These are phyloP conservation scores for Petunia hybrid DNA, from an alignment of 305 asterid species.

Conservation along the genomic window DNA sequence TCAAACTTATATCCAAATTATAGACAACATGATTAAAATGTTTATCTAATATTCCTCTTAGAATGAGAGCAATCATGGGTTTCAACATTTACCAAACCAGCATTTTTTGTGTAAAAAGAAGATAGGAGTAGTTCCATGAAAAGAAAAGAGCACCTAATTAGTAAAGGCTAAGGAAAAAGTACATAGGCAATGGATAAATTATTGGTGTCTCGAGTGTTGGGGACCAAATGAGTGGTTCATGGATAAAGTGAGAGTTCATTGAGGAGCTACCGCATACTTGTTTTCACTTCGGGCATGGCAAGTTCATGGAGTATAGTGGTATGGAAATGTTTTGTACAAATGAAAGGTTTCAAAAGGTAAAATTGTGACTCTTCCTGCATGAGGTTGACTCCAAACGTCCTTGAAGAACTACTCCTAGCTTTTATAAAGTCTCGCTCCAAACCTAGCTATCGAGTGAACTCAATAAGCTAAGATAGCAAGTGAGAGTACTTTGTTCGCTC, in stretches of 20 bases:
- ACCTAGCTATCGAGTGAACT: no score
- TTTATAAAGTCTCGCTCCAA: no score
- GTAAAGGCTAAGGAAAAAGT: conserved; percentile 3
- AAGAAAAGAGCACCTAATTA: background rate
- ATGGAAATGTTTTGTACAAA: background rate
- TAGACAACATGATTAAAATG: background rate
- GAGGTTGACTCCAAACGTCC: background rate
- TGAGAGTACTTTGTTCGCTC: no score
- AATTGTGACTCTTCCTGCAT: background rate
- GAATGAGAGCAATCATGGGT: conserved; percentile 13
- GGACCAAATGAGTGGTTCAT: conserved; percentile 7
- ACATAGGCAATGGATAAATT: background rate
- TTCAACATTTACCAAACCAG: background rate
- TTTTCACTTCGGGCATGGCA: background rate
- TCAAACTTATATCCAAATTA: background rate
- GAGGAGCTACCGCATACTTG: background rate
- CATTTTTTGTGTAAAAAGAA: background rate
- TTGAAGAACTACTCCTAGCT: no score
- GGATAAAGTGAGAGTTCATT: conserved; percentile 1
- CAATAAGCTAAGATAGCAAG: no score
- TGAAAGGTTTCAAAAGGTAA: background rate
- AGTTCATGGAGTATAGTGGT: background rate
- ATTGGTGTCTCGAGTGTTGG: background rate
- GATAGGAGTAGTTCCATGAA: background rate
- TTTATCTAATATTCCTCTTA: background rate